Base-by-base conservation (phyloP, 495 filamentous ascomycete genomes). In the Aspergillus conjunctus region DNA sequence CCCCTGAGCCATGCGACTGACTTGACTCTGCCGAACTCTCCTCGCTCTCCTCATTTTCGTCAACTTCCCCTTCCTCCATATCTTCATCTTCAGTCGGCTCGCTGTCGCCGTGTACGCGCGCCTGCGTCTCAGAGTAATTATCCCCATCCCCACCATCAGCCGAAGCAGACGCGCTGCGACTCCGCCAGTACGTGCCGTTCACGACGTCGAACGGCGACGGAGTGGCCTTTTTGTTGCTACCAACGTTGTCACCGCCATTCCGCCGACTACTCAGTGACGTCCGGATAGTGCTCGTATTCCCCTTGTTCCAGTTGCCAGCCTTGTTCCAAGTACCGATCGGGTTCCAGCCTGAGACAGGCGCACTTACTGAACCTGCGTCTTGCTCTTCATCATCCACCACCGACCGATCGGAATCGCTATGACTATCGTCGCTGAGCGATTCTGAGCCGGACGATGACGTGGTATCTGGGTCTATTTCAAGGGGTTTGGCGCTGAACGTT, bases 341-440 rank as follows among this genome's bases (percentile, higher is more conserved):
- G 51, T 80, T 80, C 77, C 77, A 80, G 55, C 71, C 78, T 18
- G 72, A 66, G 0, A 70, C 69, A 8, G 71, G 69, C 44, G 71
- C 68, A 9, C 70, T 26, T 51, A 1, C 37, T 46, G 11, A 48
- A 18, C 3, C 31, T 45, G 17, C 14, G 48, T 43, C 12, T 64
- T 50, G 50, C n/a, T 45, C 43, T 53, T 48, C 55, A 18, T 41
- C 54, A 14, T 62, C 60, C n/a, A n/a, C 48, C 32, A 7, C 12
- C 39, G 52, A 10, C 44, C 26, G 31, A 20, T 45, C 51, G 12
- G 56, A 59, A 0, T 61, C 61, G 34, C 58, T 59, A 8, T 62
- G 59, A 26, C 56, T 41, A 22, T n/a, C 20, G 15, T 18, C 33
- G 26, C 26, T 26, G 11, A 31, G 41, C 9, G 66, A 65, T n/a